Conservation (phyloP, 2,329 filamentous ascomycete genomes). For the Nemania sp. region DNA sequence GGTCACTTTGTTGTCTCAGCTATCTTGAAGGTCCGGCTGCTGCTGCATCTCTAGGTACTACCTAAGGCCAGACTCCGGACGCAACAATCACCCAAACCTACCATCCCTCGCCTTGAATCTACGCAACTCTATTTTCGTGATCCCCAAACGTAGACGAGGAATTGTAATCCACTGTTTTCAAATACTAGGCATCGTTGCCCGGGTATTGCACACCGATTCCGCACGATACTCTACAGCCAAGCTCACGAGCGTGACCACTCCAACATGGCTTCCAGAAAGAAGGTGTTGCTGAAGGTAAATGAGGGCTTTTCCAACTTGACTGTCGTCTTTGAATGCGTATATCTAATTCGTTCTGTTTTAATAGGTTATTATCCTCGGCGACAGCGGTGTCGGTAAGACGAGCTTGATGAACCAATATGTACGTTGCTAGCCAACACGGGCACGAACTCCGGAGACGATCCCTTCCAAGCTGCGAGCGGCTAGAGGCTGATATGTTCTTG, state of each 20-base stretch:
- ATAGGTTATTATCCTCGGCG: slow-evolving; percentile 97
- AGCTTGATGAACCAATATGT: slow-evolving; percentile 99
- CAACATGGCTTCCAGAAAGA: slow-evolving; percentile 84
- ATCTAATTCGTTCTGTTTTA: slow-evolving; percentile 22
- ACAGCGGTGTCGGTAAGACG: slow-evolving; percentile 99
- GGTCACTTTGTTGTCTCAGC: slow-evolving; percentile 33
- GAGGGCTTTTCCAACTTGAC: slow-evolving; percentile 22
- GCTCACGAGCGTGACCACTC: slow-evolving; percentile 28
- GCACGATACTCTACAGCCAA: slow-evolving; percentile 21
- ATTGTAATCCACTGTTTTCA: slow-evolving; percentile 13
- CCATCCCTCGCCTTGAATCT: slow-evolving; percentile 13
- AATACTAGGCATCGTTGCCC: slow-evolving; percentile 13
- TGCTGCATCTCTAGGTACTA: slow-evolving; percentile 17
- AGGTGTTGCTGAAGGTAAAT: slow-evolving; percentile 86
- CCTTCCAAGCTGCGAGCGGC: background rate
- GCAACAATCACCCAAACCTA: slow-evolving; percentile 9
- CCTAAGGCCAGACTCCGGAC: background rate
- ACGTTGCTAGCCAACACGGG: slow-evolving; percentile 55
- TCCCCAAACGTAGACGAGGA: background rate
- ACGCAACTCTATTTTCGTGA: slow-evolving; percentile 1
- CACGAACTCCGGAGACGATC: slow-evolving; percentile 4
- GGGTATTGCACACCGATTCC: slow-evolving; percentile 6
- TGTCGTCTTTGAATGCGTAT: background rate
- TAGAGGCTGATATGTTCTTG: slow-evolving; percentile 10
- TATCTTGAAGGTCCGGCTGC: slow-evolving; percentile 26